phyloP scores from a whole-genome alignment of 306 rosid genomes.

The Citrullus colocynthis region DNA sequence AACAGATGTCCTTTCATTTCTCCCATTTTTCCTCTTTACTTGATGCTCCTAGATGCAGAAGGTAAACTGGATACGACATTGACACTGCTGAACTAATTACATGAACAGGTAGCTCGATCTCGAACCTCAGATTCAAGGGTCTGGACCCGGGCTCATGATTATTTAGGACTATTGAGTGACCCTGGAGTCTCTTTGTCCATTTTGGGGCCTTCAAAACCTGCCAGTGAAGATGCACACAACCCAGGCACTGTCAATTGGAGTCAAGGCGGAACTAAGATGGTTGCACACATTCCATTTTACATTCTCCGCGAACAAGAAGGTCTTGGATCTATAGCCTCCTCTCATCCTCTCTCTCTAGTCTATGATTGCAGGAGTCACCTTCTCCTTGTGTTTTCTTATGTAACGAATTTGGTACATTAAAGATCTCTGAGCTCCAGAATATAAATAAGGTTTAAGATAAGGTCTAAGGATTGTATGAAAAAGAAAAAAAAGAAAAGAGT shows the following conservation, averaged over 20 bases:
- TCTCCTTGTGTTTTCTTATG: neutral
- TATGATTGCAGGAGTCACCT: neutral
- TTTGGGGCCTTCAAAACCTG: slow-evolving; percentile 72
- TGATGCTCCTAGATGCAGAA: neutral
- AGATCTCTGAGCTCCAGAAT: neutral
- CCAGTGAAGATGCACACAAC: slow-evolving; percentile 35
- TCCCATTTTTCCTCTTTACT: neutral
- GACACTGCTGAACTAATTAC: slow-evolving; percentile 8
- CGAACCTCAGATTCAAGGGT: slow-evolving; percentile 74
- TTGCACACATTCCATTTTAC: slow-evolving; percentile 87
- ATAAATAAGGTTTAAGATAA: neutral
- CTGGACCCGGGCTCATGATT: slow-evolving; percentile 85
- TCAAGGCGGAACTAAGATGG: slow-evolving; percentile 69
- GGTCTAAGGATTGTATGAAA: neutral
- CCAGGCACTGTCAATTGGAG: slow-evolving; percentile 82
- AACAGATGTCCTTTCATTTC: neutral
- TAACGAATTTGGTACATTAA: neutral
- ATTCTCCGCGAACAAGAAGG: slow-evolving; percentile 79
- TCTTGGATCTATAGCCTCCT: slow-evolving; percentile 4
- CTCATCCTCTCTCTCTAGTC: neutral
- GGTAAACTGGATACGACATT: neutral
- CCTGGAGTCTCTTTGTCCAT: slow-evolving; percentile 79
- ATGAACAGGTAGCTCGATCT: slow-evolving; percentile 73
- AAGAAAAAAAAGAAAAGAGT: neutral
- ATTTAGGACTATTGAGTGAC: slow-evolving; percentile 77